Conservation (phyloP, 176 grass and related monocot genomes). For the Musa troglodytarum region DNA sequence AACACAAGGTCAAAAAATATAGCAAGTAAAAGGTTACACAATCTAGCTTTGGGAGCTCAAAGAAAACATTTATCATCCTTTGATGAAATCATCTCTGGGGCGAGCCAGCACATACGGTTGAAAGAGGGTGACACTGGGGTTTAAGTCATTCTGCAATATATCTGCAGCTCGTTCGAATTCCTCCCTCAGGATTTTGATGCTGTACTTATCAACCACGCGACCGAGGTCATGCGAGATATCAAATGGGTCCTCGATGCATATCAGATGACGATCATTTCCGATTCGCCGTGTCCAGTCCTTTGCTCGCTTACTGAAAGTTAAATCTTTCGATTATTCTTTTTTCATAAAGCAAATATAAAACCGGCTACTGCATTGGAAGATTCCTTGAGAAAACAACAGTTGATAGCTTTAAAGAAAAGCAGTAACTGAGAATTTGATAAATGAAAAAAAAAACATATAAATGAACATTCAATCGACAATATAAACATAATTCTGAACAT, state of each 20-base stretch:
- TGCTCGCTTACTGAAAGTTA: slow-evolving; percentile 52
- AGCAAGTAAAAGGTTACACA: not conserved
- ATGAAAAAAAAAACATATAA: slow-evolving; percentile 10
- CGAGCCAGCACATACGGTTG: slow-evolving; percentile 38
- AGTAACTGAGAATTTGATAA: not conserved
- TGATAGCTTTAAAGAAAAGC: not conserved
- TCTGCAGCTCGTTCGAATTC: slow-evolving; percentile 92
- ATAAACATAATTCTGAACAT: not conserved
- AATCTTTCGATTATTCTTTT: too few species aligned
- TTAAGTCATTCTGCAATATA: slow-evolving; percentile 65
- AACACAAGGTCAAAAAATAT: too few species aligned
- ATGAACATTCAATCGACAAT: not conserved
- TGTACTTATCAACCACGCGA: slow-evolving; percentile 71
- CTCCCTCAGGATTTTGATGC: slow-evolving; percentile 73
- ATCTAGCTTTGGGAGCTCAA: not conserved
- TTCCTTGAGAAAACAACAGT: not conserved
- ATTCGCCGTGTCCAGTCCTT: slow-evolving; percentile 91
- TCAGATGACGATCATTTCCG: slow-evolving; percentile 89
- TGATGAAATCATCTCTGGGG: not conserved
- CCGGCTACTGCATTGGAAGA: not conserved
- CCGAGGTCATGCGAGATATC: slow-evolving; percentile 88
- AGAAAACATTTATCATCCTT: not conserved
- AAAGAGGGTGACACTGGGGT: slow-evolving; percentile 56
- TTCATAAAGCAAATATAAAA: slow-evolving; percentile 14
- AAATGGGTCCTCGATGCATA: slow-evolving; percentile 97